Evolutionary conservation across 805 yeast species (phyloP).

Genomic region (Millerozyma miso): DNA sequence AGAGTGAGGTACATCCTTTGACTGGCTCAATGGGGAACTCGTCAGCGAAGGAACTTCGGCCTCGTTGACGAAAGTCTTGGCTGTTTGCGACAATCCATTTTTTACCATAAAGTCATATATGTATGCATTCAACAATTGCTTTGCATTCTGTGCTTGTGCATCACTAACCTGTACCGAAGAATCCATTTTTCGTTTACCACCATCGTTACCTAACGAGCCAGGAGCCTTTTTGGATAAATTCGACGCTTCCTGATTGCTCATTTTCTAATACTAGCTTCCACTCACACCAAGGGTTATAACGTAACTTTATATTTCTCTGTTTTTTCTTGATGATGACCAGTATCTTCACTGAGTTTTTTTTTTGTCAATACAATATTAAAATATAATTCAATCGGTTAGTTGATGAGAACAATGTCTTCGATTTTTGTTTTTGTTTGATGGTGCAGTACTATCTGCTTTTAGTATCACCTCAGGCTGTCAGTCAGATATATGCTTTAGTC

Average conservation of each 20-base stretch:
- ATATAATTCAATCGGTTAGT: background rate
- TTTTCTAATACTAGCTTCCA: slow-evolving; percentile 5
- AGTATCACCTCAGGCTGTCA: background rate
- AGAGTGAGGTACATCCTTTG: slow-evolving; percentile 26
- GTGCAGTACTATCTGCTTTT: background rate
- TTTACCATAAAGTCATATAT: slow-evolving; percentile 82
- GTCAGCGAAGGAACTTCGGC: slow-evolving; percentile 54
- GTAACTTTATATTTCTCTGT: background rate
- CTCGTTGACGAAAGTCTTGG: slow-evolving; percentile 68
- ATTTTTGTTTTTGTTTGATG: too few relatives aligned
- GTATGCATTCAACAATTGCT: slow-evolving; percentile 71
- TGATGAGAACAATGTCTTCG: background rate
- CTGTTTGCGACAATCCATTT: slow-evolving; percentile 67
- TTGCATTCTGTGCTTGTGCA: slow-evolving; percentile 47
- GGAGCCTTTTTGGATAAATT: slow-evolving; percentile 31
- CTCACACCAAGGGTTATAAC: background rate
- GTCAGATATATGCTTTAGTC: background rate
- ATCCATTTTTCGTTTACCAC: slow-evolving; percentile 22
- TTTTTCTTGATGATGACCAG: background rate
- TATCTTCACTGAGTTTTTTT: background rate
- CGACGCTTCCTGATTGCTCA: slow-evolving; percentile 38
- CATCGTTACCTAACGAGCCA: slow-evolving; percentile 11
- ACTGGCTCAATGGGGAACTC: slow-evolving; percentile 14
- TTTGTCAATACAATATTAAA: background rate
- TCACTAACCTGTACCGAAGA: slow-evolving; percentile 28